A percentile compares a stretch with the other conserved stretches of the same genome.
Evolutionary conservation across 352 stramenopile species (phyloP).

Genomic region (Phytophthora podocarpi): DNA sequence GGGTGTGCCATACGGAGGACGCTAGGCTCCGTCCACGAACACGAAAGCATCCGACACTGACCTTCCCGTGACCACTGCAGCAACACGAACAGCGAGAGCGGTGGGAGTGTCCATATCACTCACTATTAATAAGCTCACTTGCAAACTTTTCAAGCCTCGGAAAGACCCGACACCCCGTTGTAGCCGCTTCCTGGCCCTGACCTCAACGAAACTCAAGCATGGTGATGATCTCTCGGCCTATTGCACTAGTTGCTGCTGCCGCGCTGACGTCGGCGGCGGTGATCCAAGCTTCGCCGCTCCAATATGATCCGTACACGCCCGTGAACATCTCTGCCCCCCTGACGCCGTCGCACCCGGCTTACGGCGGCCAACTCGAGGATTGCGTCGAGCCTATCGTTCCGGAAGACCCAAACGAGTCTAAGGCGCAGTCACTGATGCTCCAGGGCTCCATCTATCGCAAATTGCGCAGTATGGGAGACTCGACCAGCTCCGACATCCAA

Average conservation of each 20-base stretch:
- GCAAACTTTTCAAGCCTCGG: constrained; percentile 14
- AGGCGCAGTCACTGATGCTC: not conserved
- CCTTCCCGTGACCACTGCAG: no score
- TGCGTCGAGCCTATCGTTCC: constrained; percentile 25
- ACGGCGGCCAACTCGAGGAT: constrained; percentile 19
- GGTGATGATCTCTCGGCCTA: constrained; percentile 4
- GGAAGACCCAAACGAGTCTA: constrained; percentile 18
- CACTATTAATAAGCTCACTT: not conserved
- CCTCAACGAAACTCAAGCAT: no score
- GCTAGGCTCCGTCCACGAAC: not conserved
- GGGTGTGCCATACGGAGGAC: not conserved
- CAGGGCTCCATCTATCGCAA: constrained; percentile 18
- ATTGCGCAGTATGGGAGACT: constrained; percentile 21
- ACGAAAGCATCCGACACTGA: not conserved
- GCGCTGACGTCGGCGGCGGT: not conserved
- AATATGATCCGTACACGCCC: constrained; percentile 34
- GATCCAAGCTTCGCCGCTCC: constrained; percentile 18
- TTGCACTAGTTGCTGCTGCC: not conserved
- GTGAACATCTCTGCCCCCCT: constrained; percentile 29
- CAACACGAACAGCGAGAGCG: no score
- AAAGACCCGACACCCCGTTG: no score
- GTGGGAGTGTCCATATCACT: no score
- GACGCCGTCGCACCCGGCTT: constrained; percentile 36
- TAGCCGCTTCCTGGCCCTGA: no score
- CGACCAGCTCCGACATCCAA: constrained; percentile 31